Percentiles rank a stretch among this genome's conserved stretches.
These are phyloP conservation scores for Acer saccharum DNA, from an alignment of 345 rosid species.

Conservation along the genomic window DNA sequence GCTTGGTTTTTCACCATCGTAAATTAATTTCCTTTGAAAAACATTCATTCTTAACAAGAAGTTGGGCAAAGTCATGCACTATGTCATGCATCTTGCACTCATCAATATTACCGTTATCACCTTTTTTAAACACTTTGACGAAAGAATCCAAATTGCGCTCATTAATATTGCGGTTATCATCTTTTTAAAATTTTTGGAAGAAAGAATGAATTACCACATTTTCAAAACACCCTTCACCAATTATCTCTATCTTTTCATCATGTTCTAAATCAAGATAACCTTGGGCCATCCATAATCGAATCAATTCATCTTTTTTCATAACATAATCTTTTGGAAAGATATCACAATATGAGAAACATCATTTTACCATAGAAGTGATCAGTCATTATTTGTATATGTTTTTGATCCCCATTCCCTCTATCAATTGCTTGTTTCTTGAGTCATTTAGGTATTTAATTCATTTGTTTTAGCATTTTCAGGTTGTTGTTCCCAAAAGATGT, in stretches of 20 bases:
- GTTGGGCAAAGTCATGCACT: not conserved
- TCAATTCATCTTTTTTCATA: not conserved
- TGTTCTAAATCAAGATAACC: not conserved
- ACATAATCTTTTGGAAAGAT: not conserved
- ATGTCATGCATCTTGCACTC: not conserved
- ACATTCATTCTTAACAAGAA: not conserved
- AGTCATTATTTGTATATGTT: no score
- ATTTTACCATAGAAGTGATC: not conserved
- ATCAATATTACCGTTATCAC: not conserved
- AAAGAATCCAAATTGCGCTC: no score
- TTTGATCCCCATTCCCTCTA: no score
- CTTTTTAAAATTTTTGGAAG: no score
- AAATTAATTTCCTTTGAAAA: no score
- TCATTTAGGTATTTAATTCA: no score
- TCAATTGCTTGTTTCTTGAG: no score
- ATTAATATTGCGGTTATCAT: no score
- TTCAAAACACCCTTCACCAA: not conserved
- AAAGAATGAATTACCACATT: not conserved
- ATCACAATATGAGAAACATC: not conserved
- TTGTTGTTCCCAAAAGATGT: no score
- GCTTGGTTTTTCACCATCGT: not conserved
- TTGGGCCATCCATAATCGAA: not conserved
- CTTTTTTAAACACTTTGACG: not conserved
- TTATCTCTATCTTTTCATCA: not conserved
- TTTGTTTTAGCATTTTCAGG: no score